Evolutionary conservation across 1,284 basidiomycete genomes (phyloP).

Genomic region (Moesziomyces aphidis): DNA sequence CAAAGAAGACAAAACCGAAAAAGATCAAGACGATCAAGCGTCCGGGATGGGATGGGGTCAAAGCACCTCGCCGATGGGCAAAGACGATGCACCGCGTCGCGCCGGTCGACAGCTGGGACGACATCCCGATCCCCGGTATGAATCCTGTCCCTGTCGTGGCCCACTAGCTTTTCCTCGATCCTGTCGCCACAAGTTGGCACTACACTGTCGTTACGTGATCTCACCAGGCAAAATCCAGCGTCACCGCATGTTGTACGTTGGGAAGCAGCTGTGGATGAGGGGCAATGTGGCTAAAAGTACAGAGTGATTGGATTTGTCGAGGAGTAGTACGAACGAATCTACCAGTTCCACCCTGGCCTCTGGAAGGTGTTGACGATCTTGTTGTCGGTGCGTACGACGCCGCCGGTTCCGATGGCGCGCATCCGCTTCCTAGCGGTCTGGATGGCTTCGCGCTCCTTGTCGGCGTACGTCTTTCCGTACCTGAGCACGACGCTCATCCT

Average conservation of each 20-base stretch:
- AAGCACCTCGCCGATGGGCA: slow-evolving; percentile 1
- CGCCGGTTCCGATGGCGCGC: slow-evolving; percentile 77
- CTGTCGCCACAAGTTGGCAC: neutral
- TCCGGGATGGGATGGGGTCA: neutral
- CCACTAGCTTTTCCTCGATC: neutral
- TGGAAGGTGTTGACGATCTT: slow-evolving; percentile 61
- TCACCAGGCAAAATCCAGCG: neutral
- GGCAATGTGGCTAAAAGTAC: slow-evolving; percentile 4
- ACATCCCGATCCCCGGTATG: slow-evolving; percentile 11
- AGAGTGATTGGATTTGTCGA: neutral
- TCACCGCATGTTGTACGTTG: neutral
- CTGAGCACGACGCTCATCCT: slow-evolving; percentile 82
- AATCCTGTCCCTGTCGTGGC: neutral
- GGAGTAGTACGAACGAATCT: neutral
- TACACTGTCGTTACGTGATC: neutral
- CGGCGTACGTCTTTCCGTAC: slow-evolving; percentile 83
- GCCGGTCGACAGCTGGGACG: slow-evolving; percentile 3
- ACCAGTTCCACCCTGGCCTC: slow-evolving; percentile 65
- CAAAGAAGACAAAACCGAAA: neutral
- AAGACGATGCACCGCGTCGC: neutral
- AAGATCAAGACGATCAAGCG: neutral
- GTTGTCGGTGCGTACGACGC: slow-evolving; percentile 52
- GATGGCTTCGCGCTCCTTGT: slow-evolving; percentile 76
- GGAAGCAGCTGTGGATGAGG: neutral
- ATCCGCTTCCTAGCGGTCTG: slow-evolving; percentile 79